phyloP scores from a whole-genome alignment of 192 early-diverging fungal species.

The Paraglomus brasilianum region DNA sequence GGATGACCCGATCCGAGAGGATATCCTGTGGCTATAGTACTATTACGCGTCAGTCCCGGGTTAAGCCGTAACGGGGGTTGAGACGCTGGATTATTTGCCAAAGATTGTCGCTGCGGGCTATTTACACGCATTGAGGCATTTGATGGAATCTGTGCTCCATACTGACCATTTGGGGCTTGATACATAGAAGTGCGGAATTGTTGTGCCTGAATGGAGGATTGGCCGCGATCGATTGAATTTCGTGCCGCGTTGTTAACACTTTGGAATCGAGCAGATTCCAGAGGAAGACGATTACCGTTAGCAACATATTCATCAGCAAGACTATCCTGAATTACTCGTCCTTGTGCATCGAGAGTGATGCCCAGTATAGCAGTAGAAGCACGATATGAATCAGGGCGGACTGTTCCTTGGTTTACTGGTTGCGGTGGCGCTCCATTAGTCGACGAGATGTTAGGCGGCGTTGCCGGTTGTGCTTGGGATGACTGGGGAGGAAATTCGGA shows the following conservation, averaged over 20 bases:
- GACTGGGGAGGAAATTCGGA: background rate
- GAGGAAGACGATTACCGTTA: constrained; percentile 19
- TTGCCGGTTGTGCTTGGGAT: no score
- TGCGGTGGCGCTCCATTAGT: background rate
- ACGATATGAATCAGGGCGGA: background rate
- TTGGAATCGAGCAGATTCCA: constrained; percentile 18
- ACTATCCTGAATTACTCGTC: constrained; percentile 27
- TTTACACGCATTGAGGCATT: background rate
- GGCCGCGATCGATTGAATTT: background rate
- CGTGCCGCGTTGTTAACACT: background rate
- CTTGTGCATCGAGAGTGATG: constrained; percentile 19
- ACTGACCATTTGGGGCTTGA: no score
- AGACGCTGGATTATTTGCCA: background rate
- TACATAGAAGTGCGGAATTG: background rate
- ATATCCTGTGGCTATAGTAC: no score
- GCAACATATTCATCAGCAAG: constrained; percentile 16
- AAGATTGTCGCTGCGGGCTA: background rate
- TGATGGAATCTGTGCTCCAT: no score
- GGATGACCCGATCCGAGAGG: background rate
- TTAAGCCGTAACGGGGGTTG: background rate
- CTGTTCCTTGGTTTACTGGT: no score
- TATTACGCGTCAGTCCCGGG: no score
- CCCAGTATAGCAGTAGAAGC: background rate
- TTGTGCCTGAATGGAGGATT: background rate
- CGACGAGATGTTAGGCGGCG: background rate